A percentile compares a stretch with the other conserved stretches of the same genome.
phyloP scores from a whole-genome alignment of 179 eudicot species.

The Spergularia azorica region DNA sequence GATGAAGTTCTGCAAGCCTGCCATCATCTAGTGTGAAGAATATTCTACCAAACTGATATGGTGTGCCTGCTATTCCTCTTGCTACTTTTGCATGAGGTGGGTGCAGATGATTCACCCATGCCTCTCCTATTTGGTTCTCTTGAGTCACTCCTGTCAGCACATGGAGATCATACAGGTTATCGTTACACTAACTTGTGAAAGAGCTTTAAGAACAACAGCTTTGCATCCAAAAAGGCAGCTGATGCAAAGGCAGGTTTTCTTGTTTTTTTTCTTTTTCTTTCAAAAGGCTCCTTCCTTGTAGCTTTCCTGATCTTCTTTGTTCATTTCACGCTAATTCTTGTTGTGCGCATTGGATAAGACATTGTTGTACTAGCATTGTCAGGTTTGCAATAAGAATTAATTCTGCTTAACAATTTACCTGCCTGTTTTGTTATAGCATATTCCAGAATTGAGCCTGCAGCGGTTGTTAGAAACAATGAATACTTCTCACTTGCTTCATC shows the following conservation, averaged over 20 bases:
- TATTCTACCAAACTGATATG: constrained; percentile 59
- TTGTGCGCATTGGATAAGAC: not conserved
- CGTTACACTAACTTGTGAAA: too few species aligned
- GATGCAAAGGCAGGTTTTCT: too few species aligned
- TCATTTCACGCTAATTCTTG: not conserved
- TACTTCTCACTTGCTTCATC: constrained; percentile 48
- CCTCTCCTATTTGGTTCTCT: constrained; percentile 34
- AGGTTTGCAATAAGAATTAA: not conserved
- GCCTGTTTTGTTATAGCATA: constrained; percentile 50
- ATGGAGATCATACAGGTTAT: not conserved
- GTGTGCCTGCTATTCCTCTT: constrained; percentile 58
- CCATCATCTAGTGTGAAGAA: constrained; percentile 79
- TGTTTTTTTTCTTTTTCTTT: too few species aligned
- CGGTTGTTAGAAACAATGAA: constrained; percentile 64
- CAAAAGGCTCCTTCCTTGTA: not conserved
- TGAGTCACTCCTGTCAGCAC: constrained; percentile 40
- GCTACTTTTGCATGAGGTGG: constrained; percentile 69
- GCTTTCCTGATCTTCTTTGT: not conserved
- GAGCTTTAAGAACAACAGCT: too few species aligned
- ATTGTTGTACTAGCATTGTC: not conserved
- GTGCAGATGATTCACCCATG: constrained; percentile 69
- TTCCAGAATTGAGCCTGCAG: constrained; percentile 62
- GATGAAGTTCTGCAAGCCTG: constrained; percentile 76
- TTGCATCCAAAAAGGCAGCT: too few species aligned
- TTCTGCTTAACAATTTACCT: constrained; percentile 42